Base-by-base conservation (phyloP, 225 moss, liverwort and hornwort genomes). In the Thuidium tamariscinum region DNA sequence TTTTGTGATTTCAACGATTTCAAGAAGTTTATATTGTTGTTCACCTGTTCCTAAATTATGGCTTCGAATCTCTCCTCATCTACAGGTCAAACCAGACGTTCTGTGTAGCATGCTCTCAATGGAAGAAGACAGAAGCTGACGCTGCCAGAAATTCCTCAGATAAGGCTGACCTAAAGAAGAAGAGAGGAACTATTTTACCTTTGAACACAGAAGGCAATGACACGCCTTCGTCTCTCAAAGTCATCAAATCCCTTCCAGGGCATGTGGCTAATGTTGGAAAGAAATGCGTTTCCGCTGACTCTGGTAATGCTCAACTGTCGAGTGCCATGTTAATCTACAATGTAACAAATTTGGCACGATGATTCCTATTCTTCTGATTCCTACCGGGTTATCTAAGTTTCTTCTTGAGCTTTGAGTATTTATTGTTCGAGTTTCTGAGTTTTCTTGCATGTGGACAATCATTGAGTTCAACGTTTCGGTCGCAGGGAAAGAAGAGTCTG, bases 91-190 rank as follows among this genome's bases (percentile, higher is more conserved):
- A 88, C 71, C 93, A 91, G 80, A 83, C 75, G 23, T 89, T 83
- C 60, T 93, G 93, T 84, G 91, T 91, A 46, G 90, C 93, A 65
- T 93, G 93, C 88, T 72, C 81, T 88, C 87, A 72, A 72, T 91
- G 93, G 93, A 88, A 85, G 37, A 85, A 72, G 30, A 41, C 80
- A 46, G 75, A 88, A 41, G 74, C 54, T 34, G 63, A 81, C 41
- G 34, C 86, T 63, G 54, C n/a, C 78, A 84, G 49, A 34, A 81
- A 83, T n/a, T 73, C 34, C 17, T 46, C 49, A 37, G 87, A 85
- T 9, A 67, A 59, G 76, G 42, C 51, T 73, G 49, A 80, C 16
- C 25, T 44, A 57, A 87, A 74, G 62, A 75, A 79, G 60, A 74
- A 63, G 80, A 63, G 57, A 37, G 67, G 74, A 81, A 55, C 55